Percentiles rank a stretch among this genome's conserved stretches.
Conservation (phyloP, 2,329 filamentous ascomycete species). For the Diaporthe sp. region DNA sequence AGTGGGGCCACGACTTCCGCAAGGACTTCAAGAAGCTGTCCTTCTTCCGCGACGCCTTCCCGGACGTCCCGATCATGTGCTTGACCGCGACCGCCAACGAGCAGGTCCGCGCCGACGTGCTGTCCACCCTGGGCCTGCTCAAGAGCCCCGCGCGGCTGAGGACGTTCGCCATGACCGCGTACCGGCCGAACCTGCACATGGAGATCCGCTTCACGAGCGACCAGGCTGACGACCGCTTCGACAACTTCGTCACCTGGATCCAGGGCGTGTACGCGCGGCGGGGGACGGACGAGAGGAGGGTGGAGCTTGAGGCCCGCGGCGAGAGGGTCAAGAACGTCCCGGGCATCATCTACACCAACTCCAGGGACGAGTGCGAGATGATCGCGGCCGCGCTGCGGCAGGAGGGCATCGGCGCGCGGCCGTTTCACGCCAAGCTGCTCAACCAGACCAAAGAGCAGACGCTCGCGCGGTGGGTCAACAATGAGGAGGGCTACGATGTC, state of each 20-base stretch:
- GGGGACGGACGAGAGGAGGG: slow-evolving; percentile 64
- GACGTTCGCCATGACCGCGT: slow-evolving; percentile 85
- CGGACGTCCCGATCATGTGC: slow-evolving; percentile 89
- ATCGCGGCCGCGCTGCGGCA: slow-evolving; percentile 73
- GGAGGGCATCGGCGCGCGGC: slow-evolving; percentile 78
- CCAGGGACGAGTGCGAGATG: slow-evolving; percentile 78
- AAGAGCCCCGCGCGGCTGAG: slow-evolving; percentile 67
- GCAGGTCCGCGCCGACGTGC: slow-evolving; percentile 84
- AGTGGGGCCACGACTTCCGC: slow-evolving; percentile 99
- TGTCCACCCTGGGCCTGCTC: slow-evolving; percentile 78
- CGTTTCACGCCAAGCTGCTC: slow-evolving; percentile 77
- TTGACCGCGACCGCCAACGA: slow-evolving; percentile 91
- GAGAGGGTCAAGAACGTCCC: slow-evolving; percentile 73
- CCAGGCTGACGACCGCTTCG: slow-evolving; percentile 76
- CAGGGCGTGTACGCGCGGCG: slow-evolving; percentile 77
- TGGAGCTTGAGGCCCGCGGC: slow-evolving; percentile 64
- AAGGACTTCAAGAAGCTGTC: slow-evolving; percentile 87
- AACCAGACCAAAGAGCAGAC: slow-evolving; percentile 78
- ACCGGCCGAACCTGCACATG: slow-evolving; percentile 87
- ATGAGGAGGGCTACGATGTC: slow-evolving; percentile 83
- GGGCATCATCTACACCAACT: slow-evolving; percentile 85
- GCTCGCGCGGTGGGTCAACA: slow-evolving; percentile 76
- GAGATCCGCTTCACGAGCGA: slow-evolving; percentile 87
- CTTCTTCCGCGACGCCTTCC: slow-evolving; percentile 86
- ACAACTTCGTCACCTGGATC: slow-evolving; percentile 82